Conservation (phyloP, 345 rosid species). For the Sonneratia alba region DNA sequence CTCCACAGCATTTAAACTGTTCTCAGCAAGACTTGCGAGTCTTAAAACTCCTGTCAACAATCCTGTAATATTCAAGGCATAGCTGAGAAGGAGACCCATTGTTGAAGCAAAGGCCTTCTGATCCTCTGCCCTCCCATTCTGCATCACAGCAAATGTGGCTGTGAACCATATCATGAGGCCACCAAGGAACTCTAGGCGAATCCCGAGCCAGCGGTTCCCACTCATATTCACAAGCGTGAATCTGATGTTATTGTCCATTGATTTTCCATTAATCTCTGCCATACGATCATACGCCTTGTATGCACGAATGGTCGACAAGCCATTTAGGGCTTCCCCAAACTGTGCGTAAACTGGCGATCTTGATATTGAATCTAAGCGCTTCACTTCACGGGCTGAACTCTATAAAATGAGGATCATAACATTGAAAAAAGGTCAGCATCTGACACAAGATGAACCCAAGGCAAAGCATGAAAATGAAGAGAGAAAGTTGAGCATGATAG, state of each 20-base stretch:
- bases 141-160: conserved; percentile 97
- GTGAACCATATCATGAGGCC: conserved; percentile 99
- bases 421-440: neutral
- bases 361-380: conserved; percentile 81
- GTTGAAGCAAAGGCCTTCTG: conserved; percentile 92
- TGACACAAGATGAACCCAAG: neutral
- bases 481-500: neutral
- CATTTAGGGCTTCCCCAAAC: conserved; percentile 96
- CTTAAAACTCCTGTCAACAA: conserved; percentile 80
- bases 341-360: conserved; percentile 99
- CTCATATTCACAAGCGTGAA: conserved; percentile 85
- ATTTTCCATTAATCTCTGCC: conserved; percentile 86
- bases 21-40: conserved; percentile 97
- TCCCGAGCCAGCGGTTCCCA: conserved; percentile 96
- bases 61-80: conserved; percentile 82
- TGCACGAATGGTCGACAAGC: conserved; percentile 85
- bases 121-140: conserved; percentile 76
- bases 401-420: conserved; percentile 15
- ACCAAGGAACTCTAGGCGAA: conserved; percentile 85
- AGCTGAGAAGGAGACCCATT: conserved; percentile 96
- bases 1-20: conserved; percentile 92
- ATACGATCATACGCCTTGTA: conserved; percentile 92
- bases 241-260: conserved; percentile 90
- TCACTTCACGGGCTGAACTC: conserved; percentile 97
- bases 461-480: neutral